Evolutionary conservation across 176 grass and related monocot species (phyloP).

Genomic region (Rhipidocladum racemiflorum): DNA sequence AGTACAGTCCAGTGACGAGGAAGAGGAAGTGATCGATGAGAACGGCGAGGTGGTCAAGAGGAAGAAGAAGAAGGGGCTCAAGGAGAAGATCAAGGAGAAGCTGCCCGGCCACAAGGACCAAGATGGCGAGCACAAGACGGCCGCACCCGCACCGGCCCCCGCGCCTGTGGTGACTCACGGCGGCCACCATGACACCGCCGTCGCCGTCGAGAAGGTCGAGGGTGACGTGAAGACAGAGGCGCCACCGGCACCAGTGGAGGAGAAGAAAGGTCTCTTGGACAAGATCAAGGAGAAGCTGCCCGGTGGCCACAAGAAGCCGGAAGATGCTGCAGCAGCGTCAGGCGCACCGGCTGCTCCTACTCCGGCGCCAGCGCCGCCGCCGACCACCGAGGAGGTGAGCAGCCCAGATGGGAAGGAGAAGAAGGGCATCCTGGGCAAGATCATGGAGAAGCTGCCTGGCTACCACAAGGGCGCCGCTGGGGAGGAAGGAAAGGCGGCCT

Average conservation of each 20-base stretch:
- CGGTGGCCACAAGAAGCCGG: constrained; percentile 61
- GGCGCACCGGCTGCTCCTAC: not conserved
- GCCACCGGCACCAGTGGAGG: constrained; percentile 37
- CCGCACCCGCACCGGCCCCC: not conserved
- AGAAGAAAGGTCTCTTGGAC: constrained; percentile 94
- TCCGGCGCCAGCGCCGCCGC: not conserved
- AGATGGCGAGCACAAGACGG: constrained; percentile 33
- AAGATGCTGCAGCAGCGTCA: constrained; percentile 25
- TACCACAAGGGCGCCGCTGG: constrained; percentile 55
- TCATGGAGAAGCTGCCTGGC: constrained; percentile 90
- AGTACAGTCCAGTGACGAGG: constrained; percentile 81
- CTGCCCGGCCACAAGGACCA: constrained; percentile 50
- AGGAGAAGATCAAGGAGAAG: constrained; percentile 91
- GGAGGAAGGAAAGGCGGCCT: constrained; percentile 48
- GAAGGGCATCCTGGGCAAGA: constrained; percentile 88
- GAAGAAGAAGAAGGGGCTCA: constrained; percentile 93
- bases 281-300: constrained; percentile 99
- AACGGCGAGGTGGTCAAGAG: constrained; percentile 64
- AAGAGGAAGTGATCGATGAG: constrained; percentile 66
- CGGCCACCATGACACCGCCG: constrained; percentile 41
- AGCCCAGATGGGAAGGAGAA: constrained; percentile 75
- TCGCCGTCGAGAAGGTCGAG: constrained; percentile 61
- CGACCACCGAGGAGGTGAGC: constrained; percentile 31
- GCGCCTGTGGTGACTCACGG: not conserved
- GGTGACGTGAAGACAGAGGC: constrained; percentile 28